Base-by-base conservation (phyloP, 2,329 filamentous ascomycete species). In the Myotisia sp. region DNA sequence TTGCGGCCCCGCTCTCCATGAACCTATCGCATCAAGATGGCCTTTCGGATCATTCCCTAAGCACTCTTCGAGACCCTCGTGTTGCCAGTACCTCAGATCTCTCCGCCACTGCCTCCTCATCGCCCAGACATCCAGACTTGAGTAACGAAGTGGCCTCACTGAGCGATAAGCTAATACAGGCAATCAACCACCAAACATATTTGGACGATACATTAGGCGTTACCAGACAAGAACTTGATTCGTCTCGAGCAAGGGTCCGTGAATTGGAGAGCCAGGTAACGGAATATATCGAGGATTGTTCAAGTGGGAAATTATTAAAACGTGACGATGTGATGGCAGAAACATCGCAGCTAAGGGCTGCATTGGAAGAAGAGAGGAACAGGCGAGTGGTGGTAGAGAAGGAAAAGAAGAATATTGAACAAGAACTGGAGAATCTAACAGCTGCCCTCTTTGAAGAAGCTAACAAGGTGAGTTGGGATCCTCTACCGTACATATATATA, bases 361-460 rank as follows among this genome's bases (percentile, higher is more conserved):
- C 65, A 19, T 52, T 82, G 18, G 67, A 66, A 10, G 76, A 79
- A 38, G 81, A 87, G 54, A 74, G 67, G 47, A 68, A 63, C 31
- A 65, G 72, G 44, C 71, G 78, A n/a, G 55, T 64, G 5, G 70
- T 75, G 29, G 71, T 71, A 7, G 79, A 86, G 50, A 76, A 73
- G 53, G 81, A 83, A 37, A 93, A 90, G 64, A 82, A 79, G 56
- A 76, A 76, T 42, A 93, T 94, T 19, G 90, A 98, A 55, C 76
- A 80, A 46, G 90, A 98, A 57, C 63, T 98, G 29, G 90, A 95
- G 59, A 82, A 75, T 34, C 59, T 98, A 43, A 95, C 90, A 0
- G 76, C 84, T 1, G 85, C 84, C 18, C 68, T 98, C n/a, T 98
- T 98, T 43, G 85, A 95, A 53, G 87, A 98, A 64, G 90, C 90